Conservation (phyloP, 192 early-diverging fungal species). For the Gonapodya prolifera region DNA sequence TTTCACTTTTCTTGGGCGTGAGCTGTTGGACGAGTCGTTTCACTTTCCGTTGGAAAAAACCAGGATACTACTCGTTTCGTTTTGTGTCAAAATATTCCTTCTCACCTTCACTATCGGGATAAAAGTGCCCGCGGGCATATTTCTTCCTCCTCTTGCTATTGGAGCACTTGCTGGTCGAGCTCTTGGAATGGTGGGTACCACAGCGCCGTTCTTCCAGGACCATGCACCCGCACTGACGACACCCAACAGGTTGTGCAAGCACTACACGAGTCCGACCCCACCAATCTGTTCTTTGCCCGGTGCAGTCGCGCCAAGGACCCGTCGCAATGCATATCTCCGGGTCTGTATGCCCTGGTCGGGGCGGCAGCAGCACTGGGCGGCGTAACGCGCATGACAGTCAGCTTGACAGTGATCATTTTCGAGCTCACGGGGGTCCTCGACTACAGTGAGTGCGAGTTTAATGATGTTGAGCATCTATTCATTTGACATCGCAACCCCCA, state of each 20-base stretch:
- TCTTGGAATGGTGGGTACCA: not conserved
- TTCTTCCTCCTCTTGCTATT: not conserved
- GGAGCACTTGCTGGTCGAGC: not conserved
- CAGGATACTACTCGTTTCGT: slow-evolving; percentile 22
- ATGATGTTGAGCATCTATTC: not conserved
- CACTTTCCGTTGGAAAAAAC: not conserved
- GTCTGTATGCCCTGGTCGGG: slow-evolving; percentile 47
- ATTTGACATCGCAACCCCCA: slow-evolving; percentile 47
- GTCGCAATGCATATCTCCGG: slow-evolving; percentile 5
- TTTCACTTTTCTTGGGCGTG: no score
- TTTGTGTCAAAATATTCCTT: slow-evolving; percentile 27
- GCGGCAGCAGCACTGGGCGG: slow-evolving; percentile 79
- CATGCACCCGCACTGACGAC: not conserved
- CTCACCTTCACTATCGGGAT: slow-evolving; percentile 37
- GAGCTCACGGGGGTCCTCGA: slow-evolving; percentile 94
- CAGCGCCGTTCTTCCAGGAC: not conserved
- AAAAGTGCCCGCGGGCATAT: slow-evolving; percentile 1
- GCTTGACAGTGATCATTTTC: slow-evolving; percentile 96
- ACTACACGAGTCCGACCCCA: slow-evolving; percentile 44
- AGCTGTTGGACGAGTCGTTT: not conserved
- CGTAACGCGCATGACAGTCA: slow-evolving; percentile 85
- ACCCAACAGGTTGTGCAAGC: slow-evolving; percentile 35
- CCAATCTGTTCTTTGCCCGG: slow-evolving; percentile 22
- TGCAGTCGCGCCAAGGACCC: slow-evolving; percentile 18
- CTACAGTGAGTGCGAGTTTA: slow-evolving; percentile 39